These are phyloP conservation scores for Salvia miltiorrhiza DNA, from an alignment of 257 asterid genomes.

Conservation along the genomic window DNA sequence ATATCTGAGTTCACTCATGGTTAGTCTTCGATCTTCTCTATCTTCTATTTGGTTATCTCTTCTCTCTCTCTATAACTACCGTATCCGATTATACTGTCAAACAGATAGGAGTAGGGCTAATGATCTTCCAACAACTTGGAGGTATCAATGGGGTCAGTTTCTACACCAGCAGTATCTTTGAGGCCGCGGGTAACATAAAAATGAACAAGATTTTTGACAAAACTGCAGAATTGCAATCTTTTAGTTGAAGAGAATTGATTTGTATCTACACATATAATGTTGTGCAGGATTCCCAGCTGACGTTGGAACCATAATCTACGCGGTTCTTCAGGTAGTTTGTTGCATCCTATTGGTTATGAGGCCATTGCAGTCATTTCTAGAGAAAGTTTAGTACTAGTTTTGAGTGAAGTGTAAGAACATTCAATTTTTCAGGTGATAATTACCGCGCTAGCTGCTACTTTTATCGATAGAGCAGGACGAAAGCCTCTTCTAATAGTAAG, in stretches of 20 bases:
- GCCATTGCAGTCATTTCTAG: not conserved
- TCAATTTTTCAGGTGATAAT: slow-evolving; percentile 49
- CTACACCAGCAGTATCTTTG: slow-evolving; percentile 91
- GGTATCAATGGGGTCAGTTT: slow-evolving; percentile 90
- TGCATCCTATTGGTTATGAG: slow-evolving; percentile 7
- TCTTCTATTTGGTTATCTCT: not conserved
- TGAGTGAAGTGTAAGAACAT: not conserved
- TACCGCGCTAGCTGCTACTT: slow-evolving; percentile 66
- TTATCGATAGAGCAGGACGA: slow-evolving; percentile 80
- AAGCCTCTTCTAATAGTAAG: slow-evolving; percentile 85
- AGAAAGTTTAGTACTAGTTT: not conserved
- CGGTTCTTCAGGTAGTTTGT: slow-evolving; percentile 68
- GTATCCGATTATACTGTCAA: not conserved
- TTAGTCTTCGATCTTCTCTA: slow-evolving; percentile 18
- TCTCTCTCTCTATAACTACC: not conserved
- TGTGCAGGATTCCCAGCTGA: slow-evolving; percentile 77
- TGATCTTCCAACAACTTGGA: slow-evolving; percentile 91
- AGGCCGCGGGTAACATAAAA: slow-evolving; percentile 55
- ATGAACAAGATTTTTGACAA: not conserved
- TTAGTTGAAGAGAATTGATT: not conserved
- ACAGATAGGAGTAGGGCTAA: slow-evolving; percentile 93
- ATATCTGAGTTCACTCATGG: slow-evolving; percentile 69
- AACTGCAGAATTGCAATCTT: not conserved
- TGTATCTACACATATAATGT: not conserved
- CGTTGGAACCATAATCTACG: slow-evolving; percentile 76